Base-by-base conservation (phyloP, 768 basidiomycete genomes). In the Naganishia vaughanmartiniae region DNA sequence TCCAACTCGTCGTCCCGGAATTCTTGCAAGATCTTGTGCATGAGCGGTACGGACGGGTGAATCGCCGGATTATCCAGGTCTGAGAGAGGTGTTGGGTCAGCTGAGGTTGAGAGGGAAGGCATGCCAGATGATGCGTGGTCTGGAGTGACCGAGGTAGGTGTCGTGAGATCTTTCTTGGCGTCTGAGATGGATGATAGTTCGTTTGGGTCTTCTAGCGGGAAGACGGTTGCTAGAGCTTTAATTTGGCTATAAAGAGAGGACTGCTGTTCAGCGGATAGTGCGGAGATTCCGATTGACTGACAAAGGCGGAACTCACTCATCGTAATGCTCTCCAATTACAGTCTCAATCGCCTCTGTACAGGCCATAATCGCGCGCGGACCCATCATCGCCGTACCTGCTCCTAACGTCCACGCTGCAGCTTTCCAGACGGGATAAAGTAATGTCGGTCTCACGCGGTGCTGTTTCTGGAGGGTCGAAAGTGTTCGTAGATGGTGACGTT, bases 281-380 rank as follows among this genome's bases (percentile, higher is more conserved):
- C 12, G 33, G 2, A 69, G n/a, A 31, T 42, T 39, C 34, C 21
- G 19, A 24, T n/a, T 2, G 34, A 17, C 42, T 3, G 14, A 12
- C 31, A 26, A 21, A 21, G 33, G 51, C 56, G 21, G 51, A 28
- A 85, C 91, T 78, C 79, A 95, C 94, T 96, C 93, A 79, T 97
- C 92, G 76, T 98, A 98, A 81, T 98, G 94, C 81, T 98, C 94
- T 48, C 94, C 94, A 65, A 98, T 98, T 68, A 92, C 92, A 0
- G 94, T 96, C 81, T 98, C 94, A 24, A 98, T 93, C 0, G 94
- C 94, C 80, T 98, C 94, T 0, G 94, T 98, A 76, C 94, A 97
- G 7, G 94, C 94, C 94, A 98, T 98, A 0, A 94, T 93, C 15
- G 93, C 92, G 74, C 96, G 90, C 77, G 88, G 90, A 45, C 94